Conservation (phyloP, 78 protist genomes). For the Anaeramoeba flamelloides region DNA sequence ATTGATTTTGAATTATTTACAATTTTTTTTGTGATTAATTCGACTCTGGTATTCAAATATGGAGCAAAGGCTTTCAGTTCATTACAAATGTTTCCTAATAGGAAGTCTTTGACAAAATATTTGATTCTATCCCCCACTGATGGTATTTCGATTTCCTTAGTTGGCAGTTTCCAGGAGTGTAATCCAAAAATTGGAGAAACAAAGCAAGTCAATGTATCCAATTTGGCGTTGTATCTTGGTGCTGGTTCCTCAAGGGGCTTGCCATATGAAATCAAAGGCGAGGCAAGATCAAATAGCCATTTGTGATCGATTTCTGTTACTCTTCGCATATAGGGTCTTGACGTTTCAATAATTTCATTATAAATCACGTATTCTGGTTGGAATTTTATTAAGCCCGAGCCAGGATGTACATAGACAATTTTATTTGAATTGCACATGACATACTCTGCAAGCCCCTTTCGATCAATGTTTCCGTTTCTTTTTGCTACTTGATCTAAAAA, state of each 20-base stretch:
- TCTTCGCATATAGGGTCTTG: neutral
- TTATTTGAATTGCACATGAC: neutral
- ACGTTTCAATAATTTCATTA: neutral
- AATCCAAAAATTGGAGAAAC: neutral
- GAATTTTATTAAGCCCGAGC: neutral
- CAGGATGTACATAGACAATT: neutral
- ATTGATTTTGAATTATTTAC: neutral
- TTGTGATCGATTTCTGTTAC: neutral
- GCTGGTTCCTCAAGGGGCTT: neutral
- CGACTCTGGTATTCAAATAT: neutral
- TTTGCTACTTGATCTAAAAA: neutral
- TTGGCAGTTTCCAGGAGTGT: neutral
- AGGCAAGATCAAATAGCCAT: neutral
- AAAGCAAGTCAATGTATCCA: neutral
- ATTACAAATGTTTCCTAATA: neutral
- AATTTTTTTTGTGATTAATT: neutral
- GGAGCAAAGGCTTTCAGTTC: neutral
- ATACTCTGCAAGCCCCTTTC: neutral
- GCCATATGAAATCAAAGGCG: neutral
- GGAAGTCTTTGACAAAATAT: neutral
- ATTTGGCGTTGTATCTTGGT: neutral
- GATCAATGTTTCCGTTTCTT: neutral
- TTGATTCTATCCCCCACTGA: neutral
- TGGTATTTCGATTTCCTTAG: neutral
- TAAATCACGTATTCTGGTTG: neutral